Conservation (phyloP, 768 basidiomycete genomes). For the Clavaria fumosa region DNA sequence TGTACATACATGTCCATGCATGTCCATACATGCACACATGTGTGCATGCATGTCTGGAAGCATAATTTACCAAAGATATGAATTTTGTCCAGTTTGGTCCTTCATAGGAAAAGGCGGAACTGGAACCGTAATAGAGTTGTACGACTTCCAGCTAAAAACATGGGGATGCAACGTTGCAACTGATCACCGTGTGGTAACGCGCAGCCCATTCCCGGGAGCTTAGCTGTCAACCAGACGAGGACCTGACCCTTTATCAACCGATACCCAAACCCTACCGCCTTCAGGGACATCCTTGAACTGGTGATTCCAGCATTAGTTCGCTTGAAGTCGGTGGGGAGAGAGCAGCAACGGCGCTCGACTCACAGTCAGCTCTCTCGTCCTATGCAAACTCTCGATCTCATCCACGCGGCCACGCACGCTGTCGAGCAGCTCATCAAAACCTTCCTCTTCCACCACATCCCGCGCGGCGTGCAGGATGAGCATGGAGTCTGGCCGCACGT, state of each 20-base stretch:
- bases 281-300: constrained; percentile 36
- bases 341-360: too few relatives aligned
- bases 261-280: constrained; percentile 26
- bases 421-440: constrained; percentile 66
- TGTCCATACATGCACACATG: too few relatives aligned
- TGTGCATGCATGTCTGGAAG: too few relatives aligned
- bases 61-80: too few relatives aligned
- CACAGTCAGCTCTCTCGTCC: constrained; percentile 65
- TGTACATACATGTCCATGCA: too few relatives aligned
- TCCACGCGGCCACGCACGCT: constrained; percentile 63
- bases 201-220: too few relatives aligned
- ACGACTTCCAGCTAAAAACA: too few relatives aligned
- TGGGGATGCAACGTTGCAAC: too few relatives aligned
- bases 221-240: neutral
- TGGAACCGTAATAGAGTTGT: too few relatives aligned
- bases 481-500: constrained; percentile 70
- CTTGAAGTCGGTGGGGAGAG: constrained; percentile 1
- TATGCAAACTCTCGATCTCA: constrained; percentile 74
- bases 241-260: neutral
- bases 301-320: constrained; percentile 13
- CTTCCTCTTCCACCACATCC: constrained; percentile 55
- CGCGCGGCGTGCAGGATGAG: constrained; percentile 59
- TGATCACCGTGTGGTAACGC: too few relatives aligned
- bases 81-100: too few relatives aligned
- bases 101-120: too few relatives aligned